phyloP scores from a whole-genome alignment of 2,329 filamentous ascomycete genomes.

The Rhynchosporium agropyri region DNA sequence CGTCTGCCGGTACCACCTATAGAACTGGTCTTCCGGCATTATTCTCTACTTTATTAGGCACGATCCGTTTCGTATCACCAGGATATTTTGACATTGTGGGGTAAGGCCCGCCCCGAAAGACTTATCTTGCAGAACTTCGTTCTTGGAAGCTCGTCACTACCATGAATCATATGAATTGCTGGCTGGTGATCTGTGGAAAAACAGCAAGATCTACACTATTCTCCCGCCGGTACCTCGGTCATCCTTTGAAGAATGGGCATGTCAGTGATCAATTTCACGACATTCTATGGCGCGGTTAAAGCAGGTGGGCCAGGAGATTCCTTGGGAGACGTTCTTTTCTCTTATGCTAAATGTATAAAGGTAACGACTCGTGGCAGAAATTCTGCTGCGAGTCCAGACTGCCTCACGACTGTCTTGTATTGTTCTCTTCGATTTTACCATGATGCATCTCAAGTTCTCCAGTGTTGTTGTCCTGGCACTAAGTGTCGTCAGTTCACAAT shows the following conservation, averaged over 20 bases:
- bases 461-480: slow-evolving; percentile 14
- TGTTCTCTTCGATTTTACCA: slow-evolving; percentile 12
- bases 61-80: slow-evolving; percentile 1
- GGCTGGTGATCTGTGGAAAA: background rate
- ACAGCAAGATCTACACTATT: background rate
- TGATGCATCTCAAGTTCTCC: slow-evolving; percentile 21
- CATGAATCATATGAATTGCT: slow-evolving; percentile 1
- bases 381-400: slow-evolving; percentile 6
- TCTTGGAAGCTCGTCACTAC: slow-evolving; percentile 8
- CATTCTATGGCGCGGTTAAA: slow-evolving; percentile 10
- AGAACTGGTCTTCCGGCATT: background rate
- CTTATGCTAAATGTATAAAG: slow-evolving; percentile 8
- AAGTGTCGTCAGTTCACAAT: slow-evolving; percentile 13
- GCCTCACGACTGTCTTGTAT: background rate
- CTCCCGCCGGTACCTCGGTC: background rate
- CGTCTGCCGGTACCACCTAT: background rate
- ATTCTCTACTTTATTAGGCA: slow-evolving; percentile 1
- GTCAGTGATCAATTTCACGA: background rate
- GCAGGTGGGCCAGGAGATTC: background rate
- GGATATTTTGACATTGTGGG: slow-evolving; percentile 2
- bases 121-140: background rate
- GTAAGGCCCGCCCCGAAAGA: background rate
- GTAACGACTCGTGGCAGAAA: no score
- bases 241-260: background rate
- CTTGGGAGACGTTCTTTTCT: background rate